These are phyloP conservation scores for Gardenia jasminoides DNA, from an alignment of 257 asterid genomes.

Conservation along the genomic window DNA sequence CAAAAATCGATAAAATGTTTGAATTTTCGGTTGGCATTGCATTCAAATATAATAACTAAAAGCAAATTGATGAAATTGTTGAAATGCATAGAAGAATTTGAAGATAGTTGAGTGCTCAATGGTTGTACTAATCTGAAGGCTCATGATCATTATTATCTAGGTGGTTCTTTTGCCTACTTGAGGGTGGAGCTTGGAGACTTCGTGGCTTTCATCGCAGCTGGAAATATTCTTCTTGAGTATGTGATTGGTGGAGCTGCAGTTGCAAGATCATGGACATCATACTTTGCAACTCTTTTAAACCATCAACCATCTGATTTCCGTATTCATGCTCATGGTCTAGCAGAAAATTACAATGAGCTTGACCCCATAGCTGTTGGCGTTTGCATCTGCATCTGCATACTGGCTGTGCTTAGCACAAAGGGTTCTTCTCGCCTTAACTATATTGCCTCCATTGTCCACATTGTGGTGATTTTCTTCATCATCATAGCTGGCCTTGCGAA, in stretches of 20 bases:
- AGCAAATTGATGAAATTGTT: neutral
- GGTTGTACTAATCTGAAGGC: neutral
- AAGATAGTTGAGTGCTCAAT: neutral
- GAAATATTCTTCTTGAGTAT: conserved; percentile 79
- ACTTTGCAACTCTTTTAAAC: conserved; percentile 65
- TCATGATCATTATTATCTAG: conserved; percentile 16
- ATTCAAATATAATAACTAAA: too few species aligned
- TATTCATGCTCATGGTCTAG: conserved; percentile 31
- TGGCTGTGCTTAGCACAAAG: conserved; percentile 55
- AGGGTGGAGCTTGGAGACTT: conserved; percentile 91
- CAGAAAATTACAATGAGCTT: conserved; percentile 55
- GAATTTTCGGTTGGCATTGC: too few species aligned
- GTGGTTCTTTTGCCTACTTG: conserved; percentile 87
- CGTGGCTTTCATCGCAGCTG: conserved; percentile 81
- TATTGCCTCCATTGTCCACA: conserved; percentile 51
- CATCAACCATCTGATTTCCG: conserved; percentile 47
- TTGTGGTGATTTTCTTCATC: conserved; percentile 51
- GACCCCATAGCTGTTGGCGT: conserved; percentile 74
- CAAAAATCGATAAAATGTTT: too few species aligned
- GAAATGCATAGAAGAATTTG: neutral
- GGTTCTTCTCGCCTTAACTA: conserved; percentile 66
- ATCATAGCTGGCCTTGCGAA: conserved; percentile 51
- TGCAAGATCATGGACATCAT: conserved; percentile 90
- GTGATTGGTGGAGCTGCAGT: conserved; percentile 78
- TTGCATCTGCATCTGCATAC: conserved; percentile 30